phyloP scores from a whole-genome alignment of 2,329 filamentous ascomycete species.

The Septoria linicola region DNA sequence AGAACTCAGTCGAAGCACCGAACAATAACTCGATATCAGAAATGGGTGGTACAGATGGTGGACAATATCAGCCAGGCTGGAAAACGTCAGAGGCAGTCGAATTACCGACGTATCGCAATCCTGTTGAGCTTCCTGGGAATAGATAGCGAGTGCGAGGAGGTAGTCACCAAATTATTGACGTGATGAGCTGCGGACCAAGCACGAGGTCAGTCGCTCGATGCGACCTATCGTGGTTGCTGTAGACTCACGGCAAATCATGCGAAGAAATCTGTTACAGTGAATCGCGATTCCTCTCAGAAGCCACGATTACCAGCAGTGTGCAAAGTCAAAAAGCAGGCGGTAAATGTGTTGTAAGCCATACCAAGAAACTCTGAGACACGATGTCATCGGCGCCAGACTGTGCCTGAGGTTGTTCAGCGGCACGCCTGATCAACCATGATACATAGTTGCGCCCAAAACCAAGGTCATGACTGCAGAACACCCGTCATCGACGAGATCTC shows the following conservation, averaged over 20 bases:
- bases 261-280: too few relatives aligned
- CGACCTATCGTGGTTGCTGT: too few relatives aligned
- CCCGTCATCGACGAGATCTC: background rate
- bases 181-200: too few relatives aligned
- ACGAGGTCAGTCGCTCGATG: too few relatives aligned
- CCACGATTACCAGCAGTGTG: too few relatives aligned
- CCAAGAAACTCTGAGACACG: background rate
- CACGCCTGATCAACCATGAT: background rate
- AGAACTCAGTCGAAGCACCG: conserved; percentile 9
- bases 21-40: conserved; percentile 12
- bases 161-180: background rate
- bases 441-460: too few relatives aligned
- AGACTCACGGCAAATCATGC: too few relatives aligned
- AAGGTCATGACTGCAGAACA: background rate
- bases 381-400: conserved; percentile 6
- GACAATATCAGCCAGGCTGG: background rate
- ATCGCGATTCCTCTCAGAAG: too few relatives aligned
- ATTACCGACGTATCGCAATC: conserved; percentile 7
- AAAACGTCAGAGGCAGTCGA: background rate
- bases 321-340: too few relatives aligned
- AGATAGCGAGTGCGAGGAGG: background rate
- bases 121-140: background rate
- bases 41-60: conserved; percentile 2
- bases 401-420: background rate
- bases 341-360: background rate